Conservation (phyloP, 768 basidiomycete genomes). For the Lentinus tigrinus region DNA sequence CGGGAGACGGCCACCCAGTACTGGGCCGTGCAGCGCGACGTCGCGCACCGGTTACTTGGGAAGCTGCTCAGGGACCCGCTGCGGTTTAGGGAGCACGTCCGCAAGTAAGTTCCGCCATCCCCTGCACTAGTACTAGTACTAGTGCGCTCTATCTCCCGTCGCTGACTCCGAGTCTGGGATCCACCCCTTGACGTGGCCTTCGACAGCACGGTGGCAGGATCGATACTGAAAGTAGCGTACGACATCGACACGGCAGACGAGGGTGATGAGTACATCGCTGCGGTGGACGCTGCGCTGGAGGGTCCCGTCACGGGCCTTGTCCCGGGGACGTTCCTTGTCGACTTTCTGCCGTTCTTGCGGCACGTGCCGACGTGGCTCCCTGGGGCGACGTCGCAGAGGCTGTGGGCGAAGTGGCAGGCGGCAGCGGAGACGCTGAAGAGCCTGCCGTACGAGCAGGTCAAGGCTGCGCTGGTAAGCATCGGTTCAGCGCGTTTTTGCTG, state of each 20-base stretch:
- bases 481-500: not conserved
- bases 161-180: too few species aligned
- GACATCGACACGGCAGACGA: constrained; percentile 25
- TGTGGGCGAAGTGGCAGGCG: not conserved
- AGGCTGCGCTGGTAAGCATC: not conserved
- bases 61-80: not conserved
- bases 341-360: constrained; percentile 26
- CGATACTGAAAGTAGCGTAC: constrained; percentile 26
- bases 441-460: not conserved
- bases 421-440: not conserved
- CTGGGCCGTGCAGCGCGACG: not conserved
- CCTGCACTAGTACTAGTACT: too few species aligned
- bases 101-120: constrained; percentile 1
- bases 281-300: constrained; percentile 25
- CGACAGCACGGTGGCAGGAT: not conserved
- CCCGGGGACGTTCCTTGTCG: constrained; percentile 26
- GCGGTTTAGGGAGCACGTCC: not conserved
- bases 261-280: constrained; percentile 25
- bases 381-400: constrained; percentile 19
- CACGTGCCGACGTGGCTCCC: constrained; percentile 24
- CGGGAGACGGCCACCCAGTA: not conserved
- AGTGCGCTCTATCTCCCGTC: too few species aligned
- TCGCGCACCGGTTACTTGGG: not conserved
- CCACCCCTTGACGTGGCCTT: not conserved
- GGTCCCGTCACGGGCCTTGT: constrained; percentile 20